Base-by-base conservation (phyloP, 306 rosid genomes). In the Quercus dentata region DNA sequence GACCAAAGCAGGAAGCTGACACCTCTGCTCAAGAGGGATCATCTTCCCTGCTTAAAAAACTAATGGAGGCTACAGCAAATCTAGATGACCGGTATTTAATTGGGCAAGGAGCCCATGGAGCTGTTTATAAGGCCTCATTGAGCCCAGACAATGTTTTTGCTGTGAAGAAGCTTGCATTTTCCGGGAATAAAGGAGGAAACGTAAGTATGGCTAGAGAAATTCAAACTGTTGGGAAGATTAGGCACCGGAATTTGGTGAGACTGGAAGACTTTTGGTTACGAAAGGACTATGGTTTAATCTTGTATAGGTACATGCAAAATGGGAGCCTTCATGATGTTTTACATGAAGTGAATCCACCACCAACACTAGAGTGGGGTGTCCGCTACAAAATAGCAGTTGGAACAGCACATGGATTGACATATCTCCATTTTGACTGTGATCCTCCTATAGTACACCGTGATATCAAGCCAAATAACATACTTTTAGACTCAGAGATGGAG, bases 81-180 rank as follows among this genome's bases (percentile, higher is more conserved):
- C 84, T 94, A 13, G 83, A 83, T 70, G 97, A 89, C 23, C 76
- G 54, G 61, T 86, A 80, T 83, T 38, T 94, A 23, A 87, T 94
- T 5, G 98, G 98, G n/a, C 85, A 86, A 86, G 98, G 98, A 82
- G 92, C 94, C 14, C 97, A 94, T 71, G 97, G 98, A 85, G 82
- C 85, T 56, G 97, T 94, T 54, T 94, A 94, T 57, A 91, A 86
- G 85, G 97, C 94, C 64, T 55, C 74, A 17, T 46, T 88, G 28
- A 81, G 79, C 69, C 82, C 90, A 19, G 78, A 84, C 78, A 58
- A 76, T 61, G 85, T 75, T 76, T 91, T 67, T 82, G 98, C 97
- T 7, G 87, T 88, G 57, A 94, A 94, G 88, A 92, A 91, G 90
- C 73, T 94, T 61, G 85, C 63, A 64, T 88, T 85, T 78, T 71